phyloP scores from a whole-genome alignment of 805 yeast species.

The Suhomyces pyralidae region DNA sequence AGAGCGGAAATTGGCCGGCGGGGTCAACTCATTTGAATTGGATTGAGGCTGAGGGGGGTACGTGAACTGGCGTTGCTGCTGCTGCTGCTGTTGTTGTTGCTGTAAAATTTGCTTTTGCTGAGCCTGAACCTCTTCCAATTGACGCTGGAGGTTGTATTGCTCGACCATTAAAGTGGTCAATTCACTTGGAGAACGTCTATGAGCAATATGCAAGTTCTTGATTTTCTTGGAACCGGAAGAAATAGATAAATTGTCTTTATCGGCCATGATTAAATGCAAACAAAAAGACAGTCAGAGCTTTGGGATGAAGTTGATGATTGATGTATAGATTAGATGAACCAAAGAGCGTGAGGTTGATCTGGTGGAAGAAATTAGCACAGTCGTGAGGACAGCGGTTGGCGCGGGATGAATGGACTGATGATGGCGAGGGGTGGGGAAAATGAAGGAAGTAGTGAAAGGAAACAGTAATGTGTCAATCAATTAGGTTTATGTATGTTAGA shows the following conservation, averaged over 20 bases:
- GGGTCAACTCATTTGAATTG: slow-evolving; percentile 14
- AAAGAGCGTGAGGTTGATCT: neutral
- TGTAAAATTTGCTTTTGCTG: slow-evolving; percentile 88
- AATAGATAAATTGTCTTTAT: slow-evolving; percentile 8
- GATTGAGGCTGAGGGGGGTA: slow-evolving; percentile 21
- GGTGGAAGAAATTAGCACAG: neutral
- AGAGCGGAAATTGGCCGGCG: slow-evolving; percentile 20
- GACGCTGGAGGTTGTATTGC: slow-evolving; percentile 85
- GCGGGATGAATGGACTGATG: neutral
- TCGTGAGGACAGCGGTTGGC: neutral
- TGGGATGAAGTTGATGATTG: neutral
- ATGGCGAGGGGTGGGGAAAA: neutral
- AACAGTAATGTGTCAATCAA: neutral
- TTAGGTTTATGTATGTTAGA: neutral
- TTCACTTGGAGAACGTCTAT: slow-evolving; percentile 93
- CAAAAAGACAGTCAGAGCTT: neutral
- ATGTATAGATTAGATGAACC: neutral
- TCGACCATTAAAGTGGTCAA: slow-evolving; percentile 90
- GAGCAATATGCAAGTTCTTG: slow-evolving; percentile 79
- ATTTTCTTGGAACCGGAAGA: slow-evolving; percentile 19
- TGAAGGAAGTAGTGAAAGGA: neutral
- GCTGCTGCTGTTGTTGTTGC: slow-evolving; percentile 42
- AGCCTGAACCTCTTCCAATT: slow-evolving; percentile 84
- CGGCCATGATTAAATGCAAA: slow-evolving; percentile 2
- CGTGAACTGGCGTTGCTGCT: slow-evolving; percentile 21